Evolutionary conservation across 2,329 filamentous ascomycete genomes (phyloP), one percentile per base, ranked within the genome.

Genomic region (Aspergillus awamori): DNA sequence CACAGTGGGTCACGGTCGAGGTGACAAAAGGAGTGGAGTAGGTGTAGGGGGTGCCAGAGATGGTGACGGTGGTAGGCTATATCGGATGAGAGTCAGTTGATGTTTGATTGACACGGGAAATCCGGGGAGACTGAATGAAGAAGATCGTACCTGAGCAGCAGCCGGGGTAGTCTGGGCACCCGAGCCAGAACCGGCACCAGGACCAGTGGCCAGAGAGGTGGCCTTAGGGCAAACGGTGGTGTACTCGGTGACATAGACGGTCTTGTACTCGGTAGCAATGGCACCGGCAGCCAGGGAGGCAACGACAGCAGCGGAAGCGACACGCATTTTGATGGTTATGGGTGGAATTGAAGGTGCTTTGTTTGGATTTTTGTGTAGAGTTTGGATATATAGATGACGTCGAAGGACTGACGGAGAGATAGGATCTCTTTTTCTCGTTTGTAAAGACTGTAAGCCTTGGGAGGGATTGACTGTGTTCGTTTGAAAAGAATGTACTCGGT

Each of bases 191-290:
- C 24, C 53, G 28, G 20, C 30, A 33, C 53, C 53, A 28, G n/a
- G 81, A 74, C 83, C 84, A 80, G 89, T 82, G 72, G 84, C 85
- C 77, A 91, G 78, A 70, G 81, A 77, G 70, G 89, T 91, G 67
- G 89, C 76, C 68, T 74, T 81, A 22, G 89, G 88, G 86, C 90
- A 92, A 86, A 83, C 91, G 74, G 89, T 92, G 79, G 84, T 87
- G 81, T 86, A 86, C 61, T 81, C 78, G 61, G 86, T 87, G 66
- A 91, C 84, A 67, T 87, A 80, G 82, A 89, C 86, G 69, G 88
- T 91, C 79, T 82, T 83, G 57, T 57, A 60, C n/a, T 67, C 60
- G 43, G 66, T 43, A 59, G 77, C 78, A 56, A 73, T 66, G 65
- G 72, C 78, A 69, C 72, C 75, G 66, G 74, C 74, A 66, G 74